Percentiles rank a stretch among this genome's conserved stretches.
Conservation (phyloP, 257 asterid species). For the Voacanga thouarsii region DNA sequence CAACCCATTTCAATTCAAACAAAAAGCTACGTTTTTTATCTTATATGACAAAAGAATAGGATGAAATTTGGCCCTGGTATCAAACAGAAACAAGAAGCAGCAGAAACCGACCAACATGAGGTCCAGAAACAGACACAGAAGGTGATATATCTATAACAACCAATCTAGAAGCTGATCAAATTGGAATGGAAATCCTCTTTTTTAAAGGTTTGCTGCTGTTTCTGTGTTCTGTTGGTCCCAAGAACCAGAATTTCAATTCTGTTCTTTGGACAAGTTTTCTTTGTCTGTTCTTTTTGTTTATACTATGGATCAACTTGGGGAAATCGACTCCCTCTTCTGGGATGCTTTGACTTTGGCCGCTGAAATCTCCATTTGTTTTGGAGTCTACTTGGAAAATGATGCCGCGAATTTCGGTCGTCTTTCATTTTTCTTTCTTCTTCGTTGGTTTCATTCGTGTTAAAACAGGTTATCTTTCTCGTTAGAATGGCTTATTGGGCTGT, state of each 20-base stretch:
- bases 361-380: slow-evolving; percentile 44
- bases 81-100: neutral
- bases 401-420: slow-evolving; percentile 32
- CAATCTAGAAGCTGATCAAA: slow-evolving; percentile 1
- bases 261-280: neutral
- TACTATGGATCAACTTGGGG: slow-evolving; percentile 31
- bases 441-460: too few relatives aligned
- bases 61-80: neutral
- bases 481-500: too few relatives aligned
- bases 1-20: slow-evolving; percentile 22
- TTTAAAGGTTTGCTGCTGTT: neutral
- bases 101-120: neutral
- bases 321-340: slow-evolving; percentile 15
- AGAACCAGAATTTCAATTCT: neutral
- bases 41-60: neutral
- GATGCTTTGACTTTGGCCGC: slow-evolving; percentile 23
- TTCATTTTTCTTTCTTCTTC: neutral
- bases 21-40: slow-evolving; percentile 1
- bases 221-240: neutral
- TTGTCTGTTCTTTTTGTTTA: neutral
- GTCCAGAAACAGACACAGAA: neutral
- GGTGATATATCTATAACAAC: too few relatives aligned
- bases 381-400: slow-evolving; percentile 9
- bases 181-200: neutral
- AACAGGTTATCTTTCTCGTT: too few relatives aligned